Conservation (phyloP, 1,139 yeast genomes). For the Saccharomyces hybrid region DNA sequence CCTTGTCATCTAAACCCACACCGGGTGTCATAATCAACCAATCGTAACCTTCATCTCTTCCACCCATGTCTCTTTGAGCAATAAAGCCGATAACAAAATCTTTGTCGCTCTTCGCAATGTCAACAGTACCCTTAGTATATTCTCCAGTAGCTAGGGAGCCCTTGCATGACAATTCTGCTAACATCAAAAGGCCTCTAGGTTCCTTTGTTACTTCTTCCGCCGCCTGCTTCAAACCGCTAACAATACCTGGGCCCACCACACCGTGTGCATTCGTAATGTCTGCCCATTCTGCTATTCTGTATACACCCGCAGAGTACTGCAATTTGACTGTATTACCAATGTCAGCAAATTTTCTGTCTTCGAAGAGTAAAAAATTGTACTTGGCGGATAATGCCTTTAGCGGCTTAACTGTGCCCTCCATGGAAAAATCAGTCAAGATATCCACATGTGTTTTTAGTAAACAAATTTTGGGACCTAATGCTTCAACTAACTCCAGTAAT, state of each 20-base stretch:
- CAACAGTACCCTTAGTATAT: conserved; percentile 79
- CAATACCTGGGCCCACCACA: conserved; percentile 92
- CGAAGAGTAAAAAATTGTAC: conserved; percentile 82
- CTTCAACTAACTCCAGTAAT: conserved; percentile 62
- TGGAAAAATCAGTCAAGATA: conserved; percentile 79
- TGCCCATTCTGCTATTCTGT: conserved; percentile 86
- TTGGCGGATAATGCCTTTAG: conserved; percentile 60
- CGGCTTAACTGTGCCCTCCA: conserved; percentile 71
- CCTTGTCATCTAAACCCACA: conserved; percentile 93
- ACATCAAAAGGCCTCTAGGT: conserved; percentile 86
- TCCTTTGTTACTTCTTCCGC: conserved; percentile 59
- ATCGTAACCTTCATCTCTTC: conserved; percentile 75
- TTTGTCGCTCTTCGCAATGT: conserved; percentile 78
- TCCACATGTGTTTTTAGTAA: conserved; percentile 93
- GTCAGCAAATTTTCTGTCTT: conserved; percentile 96
- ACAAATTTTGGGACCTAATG: conserved; percentile 86
- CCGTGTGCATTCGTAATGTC: conserved; percentile 98
- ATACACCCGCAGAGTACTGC: conserved; percentile 88
- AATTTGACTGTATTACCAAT: conserved; percentile 97
- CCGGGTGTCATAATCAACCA: conserved; percentile 98
- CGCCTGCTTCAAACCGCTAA: conserved; percentile 78
- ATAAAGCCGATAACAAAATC: conserved; percentile 94
- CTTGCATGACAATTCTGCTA: conserved; percentile 90
- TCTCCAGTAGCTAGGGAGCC: conserved; percentile 92
- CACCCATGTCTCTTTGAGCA: conserved; percentile 87